Base-by-base conservation (phyloP, 257 asterid genomes). In the Solanum pimpinellifolium region DNA sequence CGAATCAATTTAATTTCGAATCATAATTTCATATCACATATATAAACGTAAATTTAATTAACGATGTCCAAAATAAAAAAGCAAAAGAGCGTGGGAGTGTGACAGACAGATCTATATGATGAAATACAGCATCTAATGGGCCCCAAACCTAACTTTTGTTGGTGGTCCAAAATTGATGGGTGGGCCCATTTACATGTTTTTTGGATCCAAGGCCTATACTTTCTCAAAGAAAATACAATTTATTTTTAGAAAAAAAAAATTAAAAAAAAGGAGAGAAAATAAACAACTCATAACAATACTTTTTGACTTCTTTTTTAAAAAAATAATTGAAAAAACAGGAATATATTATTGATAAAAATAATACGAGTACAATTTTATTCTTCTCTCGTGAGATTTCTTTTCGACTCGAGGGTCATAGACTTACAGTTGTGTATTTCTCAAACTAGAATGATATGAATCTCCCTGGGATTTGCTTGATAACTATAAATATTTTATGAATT, bases 171-270 rank as follows among this genome's bases (percentile, higher is more conserved):
- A 2, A 42, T 76, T 73, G 90, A 73, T 83, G 23, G 25, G 87
- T 83, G 92, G 94, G 88, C 84, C 94, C 96, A 86, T 90, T 92
- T 70, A 7, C 42, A 80, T 80, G 15, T 16, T 46, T 75, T 47
- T 47, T 87, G 95, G 94, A 93, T 94, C 98, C 96, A 91, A 93
- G 89, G 97, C 65, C 74, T 23, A 83, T 69, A 42, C 68, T 31
- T 39, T 70, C 6, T 74, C 29, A 60, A 52, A 52, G 23, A 11
- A 60, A 77, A 56, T 18, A 56, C 14, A 66, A 49, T 14, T 27
- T 21, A 3, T 23, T 39, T 52, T 78, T 52, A 16, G 52, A 11
- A n/a, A n/a, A n/a, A n/a, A n/a, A n/a, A n/a, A n/a, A n/a, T n/a
- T n/a, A n/a, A n/a, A n/a, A n/a, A n/a, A n/a, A n/a, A n/a, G n/a